A percentile compares a stretch with the other conserved stretches of the same genome.
phyloP scores from a whole-genome alignment of 1,139 yeast genomes.

The Candida sp. region DNA sequence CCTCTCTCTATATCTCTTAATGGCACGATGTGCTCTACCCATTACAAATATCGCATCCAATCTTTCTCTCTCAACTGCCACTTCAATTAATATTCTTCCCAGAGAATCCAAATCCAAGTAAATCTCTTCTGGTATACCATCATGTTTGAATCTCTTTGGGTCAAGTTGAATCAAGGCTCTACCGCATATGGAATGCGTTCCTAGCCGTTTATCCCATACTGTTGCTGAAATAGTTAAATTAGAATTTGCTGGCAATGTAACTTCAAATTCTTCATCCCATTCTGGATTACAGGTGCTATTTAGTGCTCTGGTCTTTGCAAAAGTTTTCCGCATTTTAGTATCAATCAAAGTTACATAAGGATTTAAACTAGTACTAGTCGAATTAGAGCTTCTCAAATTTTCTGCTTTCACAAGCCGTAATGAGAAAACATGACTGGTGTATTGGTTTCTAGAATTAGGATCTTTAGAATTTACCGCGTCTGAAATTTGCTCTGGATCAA shows the following conservation, averaged over 20 bases:
- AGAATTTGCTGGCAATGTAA: slow-evolving; percentile 42
- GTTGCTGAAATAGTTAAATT: slow-evolving; percentile 50
- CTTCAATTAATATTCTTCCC: slow-evolving; percentile 59
- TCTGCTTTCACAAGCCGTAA: slow-evolving; percentile 69
- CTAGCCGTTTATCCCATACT: slow-evolving; percentile 69
- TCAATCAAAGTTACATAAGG: slow-evolving; percentile 72
- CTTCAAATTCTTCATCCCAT: slow-evolving; percentile 89
- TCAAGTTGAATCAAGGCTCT: slow-evolving; percentile 61
- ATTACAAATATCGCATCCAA: slow-evolving; percentile 75
- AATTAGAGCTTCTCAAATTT: slow-evolving; percentile 47
- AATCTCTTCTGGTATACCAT: slow-evolving; percentile 65
- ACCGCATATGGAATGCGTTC: slow-evolving; percentile 69
- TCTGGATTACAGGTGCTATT: slow-evolving; percentile 65
- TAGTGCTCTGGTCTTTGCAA: slow-evolving; percentile 71
- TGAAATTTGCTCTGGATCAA: slow-evolving; percentile 64
- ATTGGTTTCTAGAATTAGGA: slow-evolving; percentile 27
- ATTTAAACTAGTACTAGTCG: slow-evolving; percentile 39
- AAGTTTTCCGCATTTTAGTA: slow-evolving; percentile 49
- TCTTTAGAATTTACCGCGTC: slow-evolving; percentile 34
- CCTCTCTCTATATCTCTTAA: slow-evolving; percentile 60
- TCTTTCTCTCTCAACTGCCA: slow-evolving; percentile 76
- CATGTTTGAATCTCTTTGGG: slow-evolving; percentile 62
- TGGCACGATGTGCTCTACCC: slow-evolving; percentile 70
- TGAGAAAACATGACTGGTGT: slow-evolving; percentile 58
- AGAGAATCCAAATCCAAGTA: slow-evolving; percentile 64